Evolutionary conservation across 2,329 filamentous ascomycete species (phyloP).

Genomic region (Rutstroemia sp.): DNA sequence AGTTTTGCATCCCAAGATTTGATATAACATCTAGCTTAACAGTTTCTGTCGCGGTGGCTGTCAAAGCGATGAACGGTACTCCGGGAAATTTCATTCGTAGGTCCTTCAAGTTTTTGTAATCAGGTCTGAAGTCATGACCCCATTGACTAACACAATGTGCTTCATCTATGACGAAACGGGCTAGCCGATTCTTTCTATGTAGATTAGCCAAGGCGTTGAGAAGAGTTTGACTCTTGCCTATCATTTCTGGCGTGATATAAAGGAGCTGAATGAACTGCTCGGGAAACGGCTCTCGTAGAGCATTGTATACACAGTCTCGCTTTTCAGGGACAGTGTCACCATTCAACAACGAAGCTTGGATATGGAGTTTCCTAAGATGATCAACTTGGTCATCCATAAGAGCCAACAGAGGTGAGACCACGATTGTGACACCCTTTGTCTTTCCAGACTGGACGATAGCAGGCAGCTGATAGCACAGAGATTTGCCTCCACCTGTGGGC

Average conservation of each 20-base stretch:
- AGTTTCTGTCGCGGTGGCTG: constrained; percentile 88
- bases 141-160: constrained; percentile 99
- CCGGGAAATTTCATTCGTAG: constrained; percentile 65
- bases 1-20: constrained; percentile 73
- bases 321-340: constrained; percentile 60
- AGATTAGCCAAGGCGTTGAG: constrained; percentile 57
- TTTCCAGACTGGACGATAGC: constrained; percentile 74
- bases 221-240: constrained; percentile 71
- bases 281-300: constrained; percentile 50
- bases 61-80: constrained; percentile 90
- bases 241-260: constrained; percentile 94
- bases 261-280: constrained; percentile 78
- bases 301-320: constrained; percentile 61
- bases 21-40: constrained; percentile 88
- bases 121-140: constrained; percentile 95
- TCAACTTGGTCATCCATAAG: constrained; percentile 96
- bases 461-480: constrained; percentile 91
- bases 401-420: constrained; percentile 90
- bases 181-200: constrained; percentile 65
- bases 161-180: constrained; percentile 92
- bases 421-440: constrained; percentile 81
- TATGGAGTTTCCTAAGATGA: constrained; percentile 66
- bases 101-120: constrained; percentile 81
- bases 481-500: constrained; percentile 97
- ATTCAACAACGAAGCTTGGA: constrained; percentile 78